Conservation (phyloP, 495 filamentous ascomycete species). For the Lophium mytilinum region DNA sequence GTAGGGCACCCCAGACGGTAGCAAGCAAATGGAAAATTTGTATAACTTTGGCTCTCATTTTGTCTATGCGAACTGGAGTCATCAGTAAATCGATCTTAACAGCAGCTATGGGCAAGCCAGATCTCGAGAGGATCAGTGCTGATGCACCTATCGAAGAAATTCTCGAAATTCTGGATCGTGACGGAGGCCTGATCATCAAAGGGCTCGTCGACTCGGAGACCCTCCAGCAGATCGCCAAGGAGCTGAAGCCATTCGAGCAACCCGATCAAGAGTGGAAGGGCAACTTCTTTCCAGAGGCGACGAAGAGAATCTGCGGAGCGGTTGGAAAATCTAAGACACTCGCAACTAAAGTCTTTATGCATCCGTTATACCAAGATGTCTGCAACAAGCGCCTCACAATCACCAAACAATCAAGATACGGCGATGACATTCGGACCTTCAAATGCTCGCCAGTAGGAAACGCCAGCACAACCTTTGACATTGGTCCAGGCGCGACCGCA, state of each 20-base stretch:
- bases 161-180: slow-evolving; percentile 28
- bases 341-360: slow-evolving; percentile 21
- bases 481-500: slow-evolving; percentile 18
- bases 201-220: slow-evolving; percentile 20
- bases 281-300: slow-evolving; percentile 16
- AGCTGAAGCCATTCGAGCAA: slow-evolving; percentile 5
- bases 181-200: slow-evolving; percentile 32
- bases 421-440: slow-evolving; percentile 11
- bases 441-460: slow-evolving; percentile 26
- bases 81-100: too few relatives aligned
- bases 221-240: slow-evolving; percentile 15
- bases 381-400: neutral
- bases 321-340: slow-evolving; percentile 32
- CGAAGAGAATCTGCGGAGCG: slow-evolving; percentile 23
- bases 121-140: too few relatives aligned
- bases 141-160: slow-evolving; percentile 27
- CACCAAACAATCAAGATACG: slow-evolving; percentile 1
- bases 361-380: slow-evolving; percentile 14
- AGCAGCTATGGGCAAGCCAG: too few relatives aligned
- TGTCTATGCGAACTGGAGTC: too few relatives aligned
- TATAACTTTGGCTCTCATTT: too few relatives aligned
- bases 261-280: too few relatives aligned
- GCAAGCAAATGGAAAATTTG: too few relatives aligned
- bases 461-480: slow-evolving; percentile 24
- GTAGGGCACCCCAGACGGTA: too few relatives aligned